Conservation (phyloP, 176 grass and related monocot species). For the Guadua angustifolia region DNA sequence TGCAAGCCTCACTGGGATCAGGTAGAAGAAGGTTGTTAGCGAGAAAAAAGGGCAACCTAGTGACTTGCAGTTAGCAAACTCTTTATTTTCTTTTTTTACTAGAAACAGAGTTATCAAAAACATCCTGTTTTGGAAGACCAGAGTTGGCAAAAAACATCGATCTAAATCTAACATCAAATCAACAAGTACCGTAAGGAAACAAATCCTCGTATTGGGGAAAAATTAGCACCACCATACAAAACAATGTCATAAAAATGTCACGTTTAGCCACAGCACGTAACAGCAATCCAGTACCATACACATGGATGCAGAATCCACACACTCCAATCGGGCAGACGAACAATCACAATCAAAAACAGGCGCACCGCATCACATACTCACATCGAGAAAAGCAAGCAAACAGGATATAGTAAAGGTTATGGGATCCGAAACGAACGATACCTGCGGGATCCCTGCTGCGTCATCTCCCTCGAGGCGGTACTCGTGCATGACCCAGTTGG, state of each 20-base stretch:
- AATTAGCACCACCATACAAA: background rate
- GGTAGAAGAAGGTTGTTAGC: background rate
- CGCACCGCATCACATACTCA: background rate
- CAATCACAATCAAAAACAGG: background rate
- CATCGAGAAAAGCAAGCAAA: background rate
- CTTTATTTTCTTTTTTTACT: background rate
- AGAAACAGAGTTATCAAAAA: background rate
- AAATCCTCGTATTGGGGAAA: background rate
- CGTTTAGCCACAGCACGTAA: background rate
- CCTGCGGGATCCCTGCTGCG: constrained; percentile 52
- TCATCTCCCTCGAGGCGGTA: constrained; percentile 80
- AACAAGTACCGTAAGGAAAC: background rate
- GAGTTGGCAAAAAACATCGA: background rate
- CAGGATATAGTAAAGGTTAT: background rate
- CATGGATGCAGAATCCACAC: background rate
- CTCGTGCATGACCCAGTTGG: constrained; percentile 99
- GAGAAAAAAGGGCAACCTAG: background rate
- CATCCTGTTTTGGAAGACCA: background rate
- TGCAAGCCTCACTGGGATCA: background rate
- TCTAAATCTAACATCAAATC: background rate
- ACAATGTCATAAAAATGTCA: background rate
- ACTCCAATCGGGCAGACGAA: background rate
- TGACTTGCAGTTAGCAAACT: background rate
- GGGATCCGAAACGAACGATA: background rate
- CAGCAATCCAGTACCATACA: background rate